These are phyloP conservation scores for Phyllosticta paracitricarpa DNA, from an alignment of 2,329 filamentous ascomycete species.

Conservation along the genomic window DNA sequence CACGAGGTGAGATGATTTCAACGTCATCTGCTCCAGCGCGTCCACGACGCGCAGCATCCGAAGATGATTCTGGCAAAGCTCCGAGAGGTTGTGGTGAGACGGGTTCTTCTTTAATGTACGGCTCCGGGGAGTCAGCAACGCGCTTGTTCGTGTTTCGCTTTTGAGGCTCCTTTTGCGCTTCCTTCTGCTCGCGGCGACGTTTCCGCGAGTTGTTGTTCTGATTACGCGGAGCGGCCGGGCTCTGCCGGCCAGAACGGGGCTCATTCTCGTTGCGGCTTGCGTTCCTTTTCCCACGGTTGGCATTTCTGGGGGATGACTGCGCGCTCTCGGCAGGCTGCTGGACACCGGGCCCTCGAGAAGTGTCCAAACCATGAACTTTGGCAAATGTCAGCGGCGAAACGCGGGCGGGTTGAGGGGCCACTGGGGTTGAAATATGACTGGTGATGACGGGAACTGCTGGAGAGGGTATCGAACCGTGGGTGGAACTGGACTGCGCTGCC, in stretches of 20 bases:
- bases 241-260: slow-evolving; percentile 29
- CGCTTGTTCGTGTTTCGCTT: slow-evolving; percentile 21
- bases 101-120: slow-evolving; percentile 53
- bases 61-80: slow-evolving; percentile 23
- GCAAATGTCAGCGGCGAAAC: slow-evolving; percentile 48
- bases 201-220: slow-evolving; percentile 40
- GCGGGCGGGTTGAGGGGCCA: slow-evolving; percentile 67
- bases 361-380: slow-evolving; percentile 39
- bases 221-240: slow-evolving; percentile 33
- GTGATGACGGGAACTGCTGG: slow-evolving; percentile 44
- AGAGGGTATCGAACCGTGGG: slow-evolving; percentile 13
- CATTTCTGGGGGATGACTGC: slow-evolving; percentile 12
- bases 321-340: neutral
- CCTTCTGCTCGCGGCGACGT: slow-evolving; percentile 37
- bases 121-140: slow-evolving; percentile 24
- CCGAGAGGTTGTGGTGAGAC: slow-evolving; percentile 50
- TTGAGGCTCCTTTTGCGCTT: slow-evolving; percentile 27
- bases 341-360: slow-evolving; percentile 39
- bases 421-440: slow-evolving; percentile 61
- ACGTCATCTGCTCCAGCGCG: slow-evolving; percentile 27
- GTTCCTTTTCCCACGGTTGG: slow-evolving; percentile 3
- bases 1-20: slow-evolving; percentile 30
- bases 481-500: neutral
- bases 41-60: slow-evolving; percentile 30
- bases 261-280: slow-evolving; percentile 9